Base-by-base conservation (phyloP, 495 filamentous ascomycete species). In the Terfezia boudieri region DNA sequence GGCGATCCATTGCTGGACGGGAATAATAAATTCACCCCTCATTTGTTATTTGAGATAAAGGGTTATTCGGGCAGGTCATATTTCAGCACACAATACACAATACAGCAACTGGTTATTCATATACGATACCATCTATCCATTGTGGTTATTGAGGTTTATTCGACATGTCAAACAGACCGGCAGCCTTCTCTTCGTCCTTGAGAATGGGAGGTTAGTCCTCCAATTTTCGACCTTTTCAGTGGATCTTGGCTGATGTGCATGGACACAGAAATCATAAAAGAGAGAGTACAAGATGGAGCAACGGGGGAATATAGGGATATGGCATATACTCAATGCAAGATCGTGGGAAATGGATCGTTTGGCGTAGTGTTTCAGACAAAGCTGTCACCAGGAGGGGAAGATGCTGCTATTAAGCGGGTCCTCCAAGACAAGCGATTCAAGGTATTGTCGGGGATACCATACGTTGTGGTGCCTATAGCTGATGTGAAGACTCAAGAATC, bases 391-490 rank as follows among this genome's bases (percentile, higher is more conserved):
- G 89, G 82, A 59, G 89, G 89, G 57, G 90, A 98, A 67, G 90
- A 98, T 71, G 90, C 90, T 55, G 90, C 90, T 65, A 98, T 98
- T 72, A 98, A 98, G 74, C 79, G 90, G 62, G 90, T 98, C 52
- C 75, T 98, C 55, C 90, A 98, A 64, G 90, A 98, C 72, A 98
- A 98, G 74, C 78, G 90, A 58, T 98, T 98, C 78, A 98, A 98
- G 85, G 90, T 89, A 60, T 58, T 52, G 17, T 14, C 37, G 43
- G 52, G 46, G 55, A 50, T 56, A 36, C 48, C 17, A n/a, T 51
- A n/a, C 16, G 1, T 32, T 51, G 12, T 23, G 14, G 26, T 51
- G 50, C 12, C 0, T 14, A 51, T 51, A 51, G n/a, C 20, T 22
- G 55, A 32, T 14, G 9, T 22, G 38, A 32, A n/a, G 14, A 51